Evolutionary conservation across 2,329 filamentous ascomycete species (phyloP).

Genomic region (Exophiala bonariae): DNA sequence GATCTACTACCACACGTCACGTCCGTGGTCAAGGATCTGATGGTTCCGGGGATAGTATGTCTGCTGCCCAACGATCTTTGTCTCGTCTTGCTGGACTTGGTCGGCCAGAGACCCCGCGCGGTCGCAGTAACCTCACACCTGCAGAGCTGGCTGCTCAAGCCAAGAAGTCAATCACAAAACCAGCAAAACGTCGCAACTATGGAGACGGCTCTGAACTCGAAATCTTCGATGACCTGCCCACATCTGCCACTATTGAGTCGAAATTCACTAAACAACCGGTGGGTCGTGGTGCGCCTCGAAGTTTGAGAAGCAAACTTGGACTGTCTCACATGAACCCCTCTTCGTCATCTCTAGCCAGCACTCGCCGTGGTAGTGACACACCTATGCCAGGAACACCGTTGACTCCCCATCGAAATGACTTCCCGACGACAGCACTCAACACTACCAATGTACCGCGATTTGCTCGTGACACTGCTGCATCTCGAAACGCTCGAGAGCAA

Average conservation of each 20-base stretch:
- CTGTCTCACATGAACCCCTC: constrained; percentile 36
- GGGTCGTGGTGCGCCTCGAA: constrained; percentile 66
- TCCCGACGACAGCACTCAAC: constrained; percentile 36
- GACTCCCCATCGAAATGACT: constrained; percentile 51
- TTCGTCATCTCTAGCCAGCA: constrained; percentile 28
- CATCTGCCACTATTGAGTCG: constrained; percentile 77
- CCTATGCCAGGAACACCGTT: constrained; percentile 60
- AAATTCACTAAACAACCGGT: constrained; percentile 79
- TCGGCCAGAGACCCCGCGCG: constrained; percentile 50
- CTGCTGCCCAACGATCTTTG: constrained; percentile 41
- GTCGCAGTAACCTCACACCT: constrained; percentile 48
- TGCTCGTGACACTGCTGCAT: constrained; percentile 66
- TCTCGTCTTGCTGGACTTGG: constrained; percentile 41
- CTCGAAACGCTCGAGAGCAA: constrained; percentile 64
- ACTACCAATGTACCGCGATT: constrained; percentile 52
- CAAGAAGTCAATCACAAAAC: constrained; percentile 73
- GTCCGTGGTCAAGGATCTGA: constrained; percentile 85
- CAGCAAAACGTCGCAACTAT: constrained; percentile 70
- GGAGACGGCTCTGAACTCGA: constrained; percentile 93
- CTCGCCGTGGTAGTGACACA: constrained; percentile 32
- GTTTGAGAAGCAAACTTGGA: constrained; percentile 53
- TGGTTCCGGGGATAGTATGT: constrained; percentile 53
- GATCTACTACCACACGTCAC: constrained; percentile 63
- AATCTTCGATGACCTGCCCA: constrained; percentile 90
- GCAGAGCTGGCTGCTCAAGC: constrained; percentile 54